A percentile compares a stretch with the other conserved stretches of the same genome.
Conservation (phyloP, 1,284 basidiomycete genomes). For the Thecaphora thlaspeos region DNA sequence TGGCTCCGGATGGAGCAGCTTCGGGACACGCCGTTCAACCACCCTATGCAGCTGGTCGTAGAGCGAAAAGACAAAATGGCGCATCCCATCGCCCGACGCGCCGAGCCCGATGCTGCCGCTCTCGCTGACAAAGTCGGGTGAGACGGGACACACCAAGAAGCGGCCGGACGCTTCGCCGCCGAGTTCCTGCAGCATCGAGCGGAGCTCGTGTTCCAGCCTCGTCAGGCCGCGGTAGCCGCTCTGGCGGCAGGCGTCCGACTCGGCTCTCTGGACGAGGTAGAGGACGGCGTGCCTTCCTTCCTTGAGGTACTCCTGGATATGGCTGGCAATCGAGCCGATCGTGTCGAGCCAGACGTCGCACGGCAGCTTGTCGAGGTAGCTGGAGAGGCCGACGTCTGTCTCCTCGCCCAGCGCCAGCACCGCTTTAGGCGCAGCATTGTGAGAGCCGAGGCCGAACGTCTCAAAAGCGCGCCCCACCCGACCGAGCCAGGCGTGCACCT, state of each 20-base stretch:
- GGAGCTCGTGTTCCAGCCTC: constrained; percentile 25
- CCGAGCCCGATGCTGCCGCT: constrained; percentile 23
- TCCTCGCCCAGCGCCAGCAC: constrained; percentile 26
- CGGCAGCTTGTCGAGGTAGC: constrained; percentile 22
- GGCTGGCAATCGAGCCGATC: constrained; percentile 25
- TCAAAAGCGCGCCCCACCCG: constrained; percentile 26
- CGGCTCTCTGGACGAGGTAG: constrained; percentile 26
- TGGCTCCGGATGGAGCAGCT: constrained; percentile 26
- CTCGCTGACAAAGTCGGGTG: constrained; percentile 27
- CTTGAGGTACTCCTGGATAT: constrained; percentile 15
- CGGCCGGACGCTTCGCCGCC: constrained; percentile 27
- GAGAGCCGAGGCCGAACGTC: constrained; percentile 35
- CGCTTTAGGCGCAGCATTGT: constrained; percentile 11
- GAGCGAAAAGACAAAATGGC: constrained; percentile 25
- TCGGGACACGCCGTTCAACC: constrained; percentile 22
- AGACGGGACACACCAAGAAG: constrained; percentile 24
- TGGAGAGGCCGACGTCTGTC: constrained; percentile 16
- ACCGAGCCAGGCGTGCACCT: constrained; percentile 36
- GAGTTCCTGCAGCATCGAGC: constrained; percentile 23
- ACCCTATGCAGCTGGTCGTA: constrained; percentile 35
- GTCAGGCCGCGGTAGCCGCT: constrained; percentile 18
- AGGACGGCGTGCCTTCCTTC: constrained; percentile 38
- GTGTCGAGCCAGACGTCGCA: constrained; percentile 34
- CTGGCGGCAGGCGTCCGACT: constrained; percentile 6
- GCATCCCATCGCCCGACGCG: constrained; percentile 11